Evolutionary conservation across 768 basidiomycete species (phyloP).

Genomic region (Phanerodontia chrysosporium): DNA sequence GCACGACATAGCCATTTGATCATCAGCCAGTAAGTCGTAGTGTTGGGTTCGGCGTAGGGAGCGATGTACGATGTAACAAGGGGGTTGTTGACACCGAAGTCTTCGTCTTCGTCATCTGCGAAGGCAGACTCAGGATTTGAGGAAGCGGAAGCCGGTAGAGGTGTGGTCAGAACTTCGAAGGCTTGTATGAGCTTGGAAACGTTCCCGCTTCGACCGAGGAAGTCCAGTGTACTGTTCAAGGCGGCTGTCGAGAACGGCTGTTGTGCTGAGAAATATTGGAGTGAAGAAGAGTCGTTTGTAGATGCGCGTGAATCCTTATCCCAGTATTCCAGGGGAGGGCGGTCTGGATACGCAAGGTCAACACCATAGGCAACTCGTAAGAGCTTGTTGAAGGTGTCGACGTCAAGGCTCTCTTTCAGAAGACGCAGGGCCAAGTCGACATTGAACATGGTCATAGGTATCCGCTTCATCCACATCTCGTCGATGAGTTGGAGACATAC

Average conservation of each 20-base stretch:
- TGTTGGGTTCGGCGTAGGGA: conserved; percentile 54
- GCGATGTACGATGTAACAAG: conserved; percentile 34
- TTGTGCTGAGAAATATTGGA: not conserved
- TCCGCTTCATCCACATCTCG: conserved; percentile 49
- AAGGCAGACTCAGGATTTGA: conserved; percentile 46
- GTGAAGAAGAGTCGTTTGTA: not conserved
- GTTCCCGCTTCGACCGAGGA: conserved; percentile 56
- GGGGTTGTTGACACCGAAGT: conserved; percentile 42
- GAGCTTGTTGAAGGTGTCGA: conserved; percentile 51
- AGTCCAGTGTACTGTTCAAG: conserved; percentile 70
- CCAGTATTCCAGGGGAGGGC: conserved; percentile 48
- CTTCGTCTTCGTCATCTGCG: conserved; percentile 65
- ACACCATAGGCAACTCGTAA: conserved; percentile 72
- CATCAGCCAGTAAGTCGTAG: conserved; percentile 60
- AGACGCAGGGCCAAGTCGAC: conserved; percentile 68
- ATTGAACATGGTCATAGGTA: conserved; percentile 53
- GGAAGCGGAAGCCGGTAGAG: conserved; percentile 50
- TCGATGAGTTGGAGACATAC: conserved; percentile 48
- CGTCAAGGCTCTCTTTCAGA: conserved; percentile 59
- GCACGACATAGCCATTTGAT: conserved; percentile 51
- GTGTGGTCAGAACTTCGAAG: conserved; percentile 76
- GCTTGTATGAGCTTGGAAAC: conserved; percentile 67
- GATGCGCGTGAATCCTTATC: conserved; percentile 7
- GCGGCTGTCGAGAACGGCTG: conserved; percentile 47
- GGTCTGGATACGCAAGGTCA: conserved; percentile 72